Evolutionary conservation across 306 rosid species (phyloP).

Genomic region (Acacia crassicarpa): DNA sequence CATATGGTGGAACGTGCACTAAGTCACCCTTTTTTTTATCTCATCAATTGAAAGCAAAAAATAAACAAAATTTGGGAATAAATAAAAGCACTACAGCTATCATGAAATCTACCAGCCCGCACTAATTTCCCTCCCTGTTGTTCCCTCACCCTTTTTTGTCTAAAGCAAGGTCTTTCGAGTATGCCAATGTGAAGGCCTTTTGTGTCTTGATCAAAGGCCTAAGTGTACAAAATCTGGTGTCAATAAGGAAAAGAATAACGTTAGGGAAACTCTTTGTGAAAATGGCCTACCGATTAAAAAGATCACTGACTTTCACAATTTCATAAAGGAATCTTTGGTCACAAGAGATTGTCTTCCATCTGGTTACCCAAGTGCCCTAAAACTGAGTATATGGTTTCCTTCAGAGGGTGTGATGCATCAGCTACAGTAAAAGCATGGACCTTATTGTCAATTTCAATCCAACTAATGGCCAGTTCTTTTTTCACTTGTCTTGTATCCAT

Average conservation of each 20-base stretch:
- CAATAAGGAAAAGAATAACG: conserved; percentile 20
- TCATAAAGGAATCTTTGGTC: conserved; percentile 28
- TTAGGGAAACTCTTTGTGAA: conserved; percentile 30
- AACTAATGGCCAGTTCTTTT: conserved; percentile 55
- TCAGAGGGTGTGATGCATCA: conserved; percentile 57
- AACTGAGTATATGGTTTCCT: conserved; percentile 56
- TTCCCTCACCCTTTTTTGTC: background rate
- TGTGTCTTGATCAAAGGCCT: background rate
- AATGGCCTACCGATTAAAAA: conserved; percentile 24
- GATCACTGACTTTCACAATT: conserved; percentile 28
- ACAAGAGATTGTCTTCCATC: conserved; percentile 42
- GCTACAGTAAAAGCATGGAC: conserved; percentile 57
- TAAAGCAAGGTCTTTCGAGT: conserved; percentile 24
- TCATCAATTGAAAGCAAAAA: conserved; percentile 16
- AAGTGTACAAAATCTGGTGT: conserved; percentile 30
- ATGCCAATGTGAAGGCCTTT: background rate
- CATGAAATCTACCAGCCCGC: conserved; percentile 20
- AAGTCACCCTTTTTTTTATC: background rate
- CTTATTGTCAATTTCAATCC: conserved; percentile 57
- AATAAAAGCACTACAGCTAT: conserved; percentile 25
- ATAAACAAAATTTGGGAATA: conserved; percentile 13
- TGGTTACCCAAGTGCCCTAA: conserved; percentile 56
- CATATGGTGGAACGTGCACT: too few species aligned
- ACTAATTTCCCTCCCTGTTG: conserved; percentile 5
- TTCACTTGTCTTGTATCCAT: conserved; percentile 55